These are phyloP conservation scores for Barnettozyma populi DNA, from an alignment of 805 yeast genomes.

Conservation along the genomic window DNA sequence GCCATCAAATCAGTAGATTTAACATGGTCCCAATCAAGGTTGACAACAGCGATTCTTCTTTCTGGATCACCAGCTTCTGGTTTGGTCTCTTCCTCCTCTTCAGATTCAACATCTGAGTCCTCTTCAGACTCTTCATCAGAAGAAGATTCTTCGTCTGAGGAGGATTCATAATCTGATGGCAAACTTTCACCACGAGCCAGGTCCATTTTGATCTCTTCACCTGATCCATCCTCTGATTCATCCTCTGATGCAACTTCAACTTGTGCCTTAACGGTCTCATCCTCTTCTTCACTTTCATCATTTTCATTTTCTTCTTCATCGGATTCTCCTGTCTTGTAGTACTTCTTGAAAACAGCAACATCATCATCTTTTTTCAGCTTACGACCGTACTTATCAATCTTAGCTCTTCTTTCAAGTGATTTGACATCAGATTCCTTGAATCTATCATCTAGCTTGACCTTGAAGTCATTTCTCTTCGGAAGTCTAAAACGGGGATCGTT, in stretches of 20 bases:
- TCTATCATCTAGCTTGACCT: conserved; percentile 79
- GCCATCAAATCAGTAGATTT: conserved; percentile 83
- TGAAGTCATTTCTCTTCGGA: conserved; percentile 63
- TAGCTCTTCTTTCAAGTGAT: conserved; percentile 50
- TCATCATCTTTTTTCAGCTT: conserved; percentile 43
- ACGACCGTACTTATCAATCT: conserved; percentile 86
- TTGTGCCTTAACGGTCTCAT: conserved; percentile 11
- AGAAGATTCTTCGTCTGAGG: conserved; percentile 36
- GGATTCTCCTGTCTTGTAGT: conserved; percentile 38
- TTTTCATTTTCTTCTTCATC: conserved; percentile 41
- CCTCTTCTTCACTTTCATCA: conserved; percentile 14
- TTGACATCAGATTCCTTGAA: conserved; percentile 61
- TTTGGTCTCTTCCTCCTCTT: conserved; percentile 49
- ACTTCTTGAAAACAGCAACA: conserved; percentile 28
- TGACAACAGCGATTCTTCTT: conserved; percentile 79
- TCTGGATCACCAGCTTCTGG: conserved; percentile 91
- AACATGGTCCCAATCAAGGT: conserved; percentile 97
- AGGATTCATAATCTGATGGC: conserved; percentile 35
- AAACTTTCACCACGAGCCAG: conserved; percentile 65
- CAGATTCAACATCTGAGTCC: conserved; percentile 36
- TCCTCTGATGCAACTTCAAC: conserved; percentile 17
- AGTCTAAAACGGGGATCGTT: conserved; percentile 84
- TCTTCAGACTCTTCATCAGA: conserved; percentile 36
- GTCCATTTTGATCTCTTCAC: conserved; percentile 31
- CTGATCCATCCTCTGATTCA: conserved; percentile 11